Base-by-base conservation (phyloP, 1,139 yeast genomes). In the Casaregolazyma lundiana region DNA sequence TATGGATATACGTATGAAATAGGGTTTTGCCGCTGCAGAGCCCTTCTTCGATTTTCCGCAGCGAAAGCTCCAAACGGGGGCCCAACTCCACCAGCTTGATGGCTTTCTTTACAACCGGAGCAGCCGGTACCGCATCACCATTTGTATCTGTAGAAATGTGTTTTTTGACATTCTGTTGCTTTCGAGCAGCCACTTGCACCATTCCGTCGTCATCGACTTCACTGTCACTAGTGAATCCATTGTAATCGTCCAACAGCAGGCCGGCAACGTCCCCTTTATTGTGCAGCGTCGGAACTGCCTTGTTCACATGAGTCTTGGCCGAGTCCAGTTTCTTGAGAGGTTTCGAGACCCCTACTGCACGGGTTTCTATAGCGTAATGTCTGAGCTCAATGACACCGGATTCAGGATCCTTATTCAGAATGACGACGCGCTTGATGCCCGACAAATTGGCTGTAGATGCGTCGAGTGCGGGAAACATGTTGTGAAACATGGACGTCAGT, bases 31-130 rank as follows among this genome's bases (percentile, higher is more conserved):
- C 98, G 3, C 78, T 72, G 53, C 87, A 80, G 43, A 90, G 78
- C 15, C 95, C 96, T 63, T 92, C 97, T 67, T 92, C 97, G 50
- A 94, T 86, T 69, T 94, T 94, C 48, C 84, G 71, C 52, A 92
- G 72, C 44, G 80, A 71, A 67, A 94, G 72, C 56, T 78, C 80
- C 66, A 94, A 68, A 55, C 99, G 76, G 32, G 99, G 99, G 0
- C 99, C 99, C 48, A 90, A 71, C 67, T 94, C 99, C 1, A 92
- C 86, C 50, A 94, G 73, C 63, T 89, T 89, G 56, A 94, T 87
- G 1, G 98, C 98, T 58, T 87, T 80, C 69, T 89, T 89, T 53
- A 81, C 79, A 29, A 75, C 44, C 11, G 46, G 38, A 13, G 50
- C 20, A 11, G 30, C 45, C 8, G 50, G n/a, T 4, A 44, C 20